Evolutionary conservation across 2,329 filamentous ascomycete species (phyloP), one percentile per base, ranked within the genome.

Genomic region (Biscogniauxia sp.): DNA sequence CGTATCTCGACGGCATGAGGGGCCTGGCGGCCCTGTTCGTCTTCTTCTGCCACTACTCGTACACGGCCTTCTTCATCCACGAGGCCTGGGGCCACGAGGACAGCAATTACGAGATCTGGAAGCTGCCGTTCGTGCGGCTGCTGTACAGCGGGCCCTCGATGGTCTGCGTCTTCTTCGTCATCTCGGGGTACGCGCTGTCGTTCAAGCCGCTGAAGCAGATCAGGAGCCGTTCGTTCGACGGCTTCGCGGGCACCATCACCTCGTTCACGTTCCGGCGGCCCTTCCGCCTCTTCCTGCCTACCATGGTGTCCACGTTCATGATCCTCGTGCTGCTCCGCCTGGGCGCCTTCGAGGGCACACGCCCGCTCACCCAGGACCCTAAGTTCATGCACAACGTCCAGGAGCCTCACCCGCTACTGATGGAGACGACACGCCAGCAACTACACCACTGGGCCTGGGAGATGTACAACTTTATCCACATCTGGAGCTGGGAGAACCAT

Each of bases 141-240:
- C 76, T 82, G 60, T 86, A 81, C 68, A 80, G 81, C 56, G 84
- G 83, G 0, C 82, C 82, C 2, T 79, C 83, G 0, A 84, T 83
- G 66, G 84, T 87, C 49, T 83, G 80, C 71, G 73, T 86, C 64
- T 88, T 88, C 76, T 88, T 87, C 69, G 80, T 87, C 67, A 83
- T 87, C 52, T 85, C 83, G 0, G 85, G 85, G 20, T 88, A 86
- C 71, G 86, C 84, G 2, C 76, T 88, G 13, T 82, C 80, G 28
- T 79, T 86, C 58, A 78, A 78, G 53, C 80, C 82, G 1, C 66
- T 85, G n/a, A 81, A 79, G 63, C 75, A 82, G 54, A 71, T 76
- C 23, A 77, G 78, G 51, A 73, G 65, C 58, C 72, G 74, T 45
- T 65, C 64, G n/a, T 72, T 71, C 52, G 67, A 75, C 37, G 78